These are phyloP conservation scores for Jackrogersella multiformis DNA, from an alignment of 495 filamentous ascomycete species.

Conservation along the genomic window DNA sequence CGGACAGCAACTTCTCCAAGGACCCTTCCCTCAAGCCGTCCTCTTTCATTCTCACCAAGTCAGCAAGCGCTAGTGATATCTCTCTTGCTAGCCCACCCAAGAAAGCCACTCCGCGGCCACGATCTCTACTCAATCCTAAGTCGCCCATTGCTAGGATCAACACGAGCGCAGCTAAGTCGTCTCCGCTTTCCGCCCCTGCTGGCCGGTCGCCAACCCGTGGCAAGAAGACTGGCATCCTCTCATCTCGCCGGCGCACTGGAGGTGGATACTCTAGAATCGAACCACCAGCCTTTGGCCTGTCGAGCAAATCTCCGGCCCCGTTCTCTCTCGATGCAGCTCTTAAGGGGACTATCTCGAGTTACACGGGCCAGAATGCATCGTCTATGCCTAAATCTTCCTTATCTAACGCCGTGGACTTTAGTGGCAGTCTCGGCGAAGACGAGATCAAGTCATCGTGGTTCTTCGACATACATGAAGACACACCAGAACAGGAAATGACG, in stretches of 20 bases:
- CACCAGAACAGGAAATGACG: conserved; percentile 83
- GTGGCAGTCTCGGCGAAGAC: conserved; percentile 46
- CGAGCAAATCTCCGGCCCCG: conserved; percentile 55
- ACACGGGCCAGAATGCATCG: conserved; percentile 49
- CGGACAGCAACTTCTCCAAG: conserved; percentile 58
- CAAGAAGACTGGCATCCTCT: conserved; percentile 70
- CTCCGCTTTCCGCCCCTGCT: conserved; percentile 63
- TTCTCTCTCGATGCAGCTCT: conserved; percentile 86
- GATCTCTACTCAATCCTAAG: conserved; percentile 57
- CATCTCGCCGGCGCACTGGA: conserved; percentile 64
- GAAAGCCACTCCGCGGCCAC: conserved; percentile 53
- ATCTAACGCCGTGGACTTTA: conserved; percentile 22
- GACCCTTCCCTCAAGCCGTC: conserved; percentile 59
- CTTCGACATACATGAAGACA: conserved; percentile 96
- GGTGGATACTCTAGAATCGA: conserved; percentile 66
- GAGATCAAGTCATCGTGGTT: conserved; percentile 76
- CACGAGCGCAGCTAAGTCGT: conserved; percentile 49
- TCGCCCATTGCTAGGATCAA: conserved; percentile 55
- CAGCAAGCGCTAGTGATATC: conserved; percentile 49
- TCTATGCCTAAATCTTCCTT: conserved; percentile 31
- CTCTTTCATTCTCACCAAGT: conserved; percentile 55
- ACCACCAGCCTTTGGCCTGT: conserved; percentile 59
- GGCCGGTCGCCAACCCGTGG: conserved; percentile 69
- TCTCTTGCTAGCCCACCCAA: conserved; percentile 44
- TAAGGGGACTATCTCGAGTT: conserved; percentile 69